These are phyloP conservation scores for Bryum argenteum DNA, from an alignment of 225 moss, liverwort and hornwort species.

Conservation along the genomic window DNA sequence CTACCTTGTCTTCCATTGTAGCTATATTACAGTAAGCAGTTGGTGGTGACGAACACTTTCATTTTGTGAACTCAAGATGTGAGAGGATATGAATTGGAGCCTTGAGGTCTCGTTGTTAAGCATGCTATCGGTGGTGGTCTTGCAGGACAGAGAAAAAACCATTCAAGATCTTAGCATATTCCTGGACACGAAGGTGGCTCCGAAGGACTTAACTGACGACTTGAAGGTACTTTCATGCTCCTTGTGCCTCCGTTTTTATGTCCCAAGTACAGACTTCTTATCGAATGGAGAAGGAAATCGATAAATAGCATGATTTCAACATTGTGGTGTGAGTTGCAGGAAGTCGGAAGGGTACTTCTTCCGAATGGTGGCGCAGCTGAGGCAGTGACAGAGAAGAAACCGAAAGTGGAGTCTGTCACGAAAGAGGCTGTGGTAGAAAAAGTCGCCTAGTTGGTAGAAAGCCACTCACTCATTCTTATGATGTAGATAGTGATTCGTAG, in stretches of 20 bases:
- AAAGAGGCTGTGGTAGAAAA: conserved; percentile 28
- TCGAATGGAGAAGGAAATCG: neutral
- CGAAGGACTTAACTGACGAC: conserved; percentile 38
- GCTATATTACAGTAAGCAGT: too few relatives aligned
- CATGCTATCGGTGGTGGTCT: neutral
- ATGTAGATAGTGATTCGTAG: too few relatives aligned
- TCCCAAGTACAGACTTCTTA: neutral
- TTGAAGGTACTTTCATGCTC: conserved; percentile 31
- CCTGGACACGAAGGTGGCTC: conserved; percentile 44
- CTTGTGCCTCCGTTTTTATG: neutral
- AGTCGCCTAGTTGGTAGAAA: conserved; percentile 19
- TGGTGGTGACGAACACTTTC: too few relatives aligned
- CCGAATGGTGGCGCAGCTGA: conserved; percentile 23
- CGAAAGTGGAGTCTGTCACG: conserved; percentile 20
- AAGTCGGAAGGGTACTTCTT: conserved; percentile 38
- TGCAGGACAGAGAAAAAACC: conserved; percentile 46
- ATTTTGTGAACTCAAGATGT: neutral
- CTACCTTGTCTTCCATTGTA: too few relatives aligned
- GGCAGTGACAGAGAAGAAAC: conserved; percentile 22
- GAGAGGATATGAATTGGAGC: neutral
- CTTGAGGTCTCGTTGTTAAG: neutral
- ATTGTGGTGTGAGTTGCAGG: conserved; percentile 20
- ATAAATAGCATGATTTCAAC: neutral
- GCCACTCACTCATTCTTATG: neutral
- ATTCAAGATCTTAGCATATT: conserved; percentile 32